phyloP scores from a whole-genome alignment of 2,329 filamentous ascomycete species.

The Sarocladium strictum region DNA sequence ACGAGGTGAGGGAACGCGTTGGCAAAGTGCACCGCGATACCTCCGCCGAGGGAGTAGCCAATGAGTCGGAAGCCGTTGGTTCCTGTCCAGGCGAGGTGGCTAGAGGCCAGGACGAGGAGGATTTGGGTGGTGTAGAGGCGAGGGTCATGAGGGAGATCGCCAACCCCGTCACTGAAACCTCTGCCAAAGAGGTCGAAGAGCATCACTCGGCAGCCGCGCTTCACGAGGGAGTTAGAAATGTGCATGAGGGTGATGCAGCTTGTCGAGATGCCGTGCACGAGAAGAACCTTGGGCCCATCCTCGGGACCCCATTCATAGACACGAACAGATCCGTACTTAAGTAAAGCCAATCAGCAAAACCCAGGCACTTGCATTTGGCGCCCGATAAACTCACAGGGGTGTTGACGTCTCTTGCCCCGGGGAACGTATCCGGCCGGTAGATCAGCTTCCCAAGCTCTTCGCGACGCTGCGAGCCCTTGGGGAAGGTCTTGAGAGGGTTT shows the following conservation, averaged over 20 bases:
- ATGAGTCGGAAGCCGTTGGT: slow-evolving; percentile 55
- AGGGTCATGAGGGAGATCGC: slow-evolving; percentile 64
- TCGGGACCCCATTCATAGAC: slow-evolving; percentile 80
- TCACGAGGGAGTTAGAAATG: slow-evolving; percentile 61
- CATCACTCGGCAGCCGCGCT: slow-evolving; percentile 71
- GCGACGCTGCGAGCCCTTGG: slow-evolving; percentile 17
- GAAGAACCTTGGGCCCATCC: slow-evolving; percentile 64
- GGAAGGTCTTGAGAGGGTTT: slow-evolving; percentile 38
- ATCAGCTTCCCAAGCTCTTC: slow-evolving; percentile 30
- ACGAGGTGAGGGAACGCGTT: slow-evolving; percentile 67
- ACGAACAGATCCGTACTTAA: slow-evolving; percentile 62
- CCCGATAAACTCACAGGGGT: slow-evolving; percentile 46
- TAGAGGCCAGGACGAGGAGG: slow-evolving; percentile 64
- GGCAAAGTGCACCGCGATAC: slow-evolving; percentile 69
- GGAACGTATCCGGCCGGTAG: slow-evolving; percentile 65
- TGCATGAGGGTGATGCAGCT: slow-evolving; percentile 67
- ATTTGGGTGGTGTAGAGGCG: slow-evolving; percentile 69
- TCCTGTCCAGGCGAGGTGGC: slow-evolving; percentile 62
- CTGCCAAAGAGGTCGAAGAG: slow-evolving; percentile 70
- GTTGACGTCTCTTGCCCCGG: slow-evolving; percentile 65
- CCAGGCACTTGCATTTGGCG: background rate
- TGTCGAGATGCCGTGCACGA: slow-evolving; percentile 81
- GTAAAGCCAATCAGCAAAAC: background rate
- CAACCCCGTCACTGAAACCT: slow-evolving; percentile 60
- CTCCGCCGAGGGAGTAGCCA: slow-evolving; percentile 79